Evolutionary conservation across 345 rosid genomes (phyloP), one percentile per base, ranked within the genome.

Genomic region (Pugionium dolabratum): DNA sequence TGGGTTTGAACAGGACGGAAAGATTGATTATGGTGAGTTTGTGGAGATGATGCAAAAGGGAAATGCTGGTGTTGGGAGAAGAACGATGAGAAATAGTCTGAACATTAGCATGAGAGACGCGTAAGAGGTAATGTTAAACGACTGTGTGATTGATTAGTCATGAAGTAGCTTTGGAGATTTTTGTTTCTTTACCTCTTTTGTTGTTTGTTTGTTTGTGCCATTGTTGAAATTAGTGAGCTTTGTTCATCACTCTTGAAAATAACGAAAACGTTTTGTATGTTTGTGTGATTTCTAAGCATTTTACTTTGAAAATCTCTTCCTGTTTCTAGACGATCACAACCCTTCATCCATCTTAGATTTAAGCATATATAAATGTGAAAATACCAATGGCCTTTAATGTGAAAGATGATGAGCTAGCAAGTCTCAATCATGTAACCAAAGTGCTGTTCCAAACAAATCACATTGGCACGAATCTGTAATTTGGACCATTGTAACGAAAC

Each of bases 41-140:
- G 99, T 83, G 54, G 99, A 91, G 47, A 89, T 91, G 99, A 91
- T 91, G 99, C 97, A 87, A 79, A 91, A 91, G 72, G 96, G 97
- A 36, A 89, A 87, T 60, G 85, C 81, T 1, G 99, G 99, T 59
- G 66, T 95, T 64, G 99, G 99, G 27, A 85, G 99, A 82, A 81
- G 99, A 79, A 91, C 99, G 1, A 89, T 95, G 96, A 79, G 96
- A 37, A 95, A 95, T 80, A 95, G 97, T 76, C 62, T 95, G 46
- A 95, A 89, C 76, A 85, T 95, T 77, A 91, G 97, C 83, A 91
- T 87, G 88, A 86, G 95, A 80, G 96, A 88, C 49, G 83, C 81
- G 2, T 66, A 59, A 48, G 39, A 51, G 26, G 7, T 10, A 18
- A 18, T 18, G 18, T 18, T 18, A 18, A 18, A 18, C 18, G 18